These are phyloP conservation scores for Claviceps africana DNA, from an alignment of 2,329 filamentous ascomycete genomes.

Conservation along the genomic window DNA sequence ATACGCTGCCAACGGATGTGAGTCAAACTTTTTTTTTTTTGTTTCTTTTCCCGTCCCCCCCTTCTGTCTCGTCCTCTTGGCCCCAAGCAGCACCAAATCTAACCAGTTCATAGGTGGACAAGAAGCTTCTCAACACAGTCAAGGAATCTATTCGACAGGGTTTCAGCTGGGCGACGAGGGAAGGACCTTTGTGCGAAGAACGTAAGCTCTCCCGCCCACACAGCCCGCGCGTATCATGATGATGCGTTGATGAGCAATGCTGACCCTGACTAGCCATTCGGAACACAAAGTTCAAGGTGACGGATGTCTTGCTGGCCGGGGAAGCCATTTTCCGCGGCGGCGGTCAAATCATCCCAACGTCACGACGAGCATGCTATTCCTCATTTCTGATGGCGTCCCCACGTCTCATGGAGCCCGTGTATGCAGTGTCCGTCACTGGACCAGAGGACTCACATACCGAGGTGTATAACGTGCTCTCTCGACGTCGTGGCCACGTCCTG, in stretches of 20 bases:
- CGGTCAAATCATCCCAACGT: constrained; percentile 93
- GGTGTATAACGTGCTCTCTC: constrained; percentile 81
- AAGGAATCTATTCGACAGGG: constrained; percentile 90
- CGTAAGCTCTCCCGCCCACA: constrained; percentile 41
- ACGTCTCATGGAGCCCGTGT: constrained; percentile 91
- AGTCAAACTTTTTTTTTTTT: constrained; percentile 12
- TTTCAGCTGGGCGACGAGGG: constrained; percentile 89
- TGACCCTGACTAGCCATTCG: constrained; percentile 55
- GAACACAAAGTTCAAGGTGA: constrained; percentile 95
- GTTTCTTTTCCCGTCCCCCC: neutral
- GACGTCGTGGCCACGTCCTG: constrained; percentile 80
- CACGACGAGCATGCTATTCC: constrained; percentile 82
- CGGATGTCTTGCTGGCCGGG: constrained; percentile 70
- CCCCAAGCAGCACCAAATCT: neutral
- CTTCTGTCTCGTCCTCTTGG: no score
- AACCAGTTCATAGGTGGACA: constrained; percentile 52
- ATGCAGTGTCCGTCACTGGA: constrained; percentile 83
- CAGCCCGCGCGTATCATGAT: neutral
- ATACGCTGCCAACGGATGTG: constrained; percentile 80
- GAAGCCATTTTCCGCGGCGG: constrained; percentile 92
- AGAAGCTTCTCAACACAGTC: constrained; percentile 73
- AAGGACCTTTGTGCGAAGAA: constrained; percentile 95
- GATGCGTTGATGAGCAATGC: neutral
- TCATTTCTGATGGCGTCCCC: constrained; percentile 96
- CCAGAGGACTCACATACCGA: constrained; percentile 78